These are phyloP conservation scores for Xylaria sp. DNA, from an alignment of 2,329 filamentous ascomycete species.

Conservation along the genomic window DNA sequence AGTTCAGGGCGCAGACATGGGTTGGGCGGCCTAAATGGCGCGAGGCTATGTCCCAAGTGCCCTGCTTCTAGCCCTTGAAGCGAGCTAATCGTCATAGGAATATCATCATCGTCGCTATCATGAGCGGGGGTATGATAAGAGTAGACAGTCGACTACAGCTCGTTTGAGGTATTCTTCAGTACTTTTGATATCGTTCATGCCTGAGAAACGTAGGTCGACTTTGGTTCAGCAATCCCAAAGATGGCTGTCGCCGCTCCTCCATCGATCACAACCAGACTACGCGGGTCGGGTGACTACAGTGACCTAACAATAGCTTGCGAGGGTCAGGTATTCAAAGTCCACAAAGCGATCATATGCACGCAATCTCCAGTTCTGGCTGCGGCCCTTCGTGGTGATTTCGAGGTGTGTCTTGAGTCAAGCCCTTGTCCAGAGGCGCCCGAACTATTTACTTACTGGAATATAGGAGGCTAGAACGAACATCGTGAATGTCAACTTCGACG, in stretches of 20 bases:
- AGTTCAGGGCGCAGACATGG: neutral
- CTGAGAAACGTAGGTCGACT: too few species aligned
- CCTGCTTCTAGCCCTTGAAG: neutral
- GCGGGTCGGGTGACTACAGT: conserved; percentile 11
- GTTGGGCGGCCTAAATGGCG: neutral
- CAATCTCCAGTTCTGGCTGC: conserved; percentile 27
- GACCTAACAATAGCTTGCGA: conserved; percentile 24
- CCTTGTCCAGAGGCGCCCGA: neutral
- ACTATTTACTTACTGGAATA: neutral
- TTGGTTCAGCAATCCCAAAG: neutral
- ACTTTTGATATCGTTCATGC: neutral
- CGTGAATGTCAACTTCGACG: conserved; percentile 8
- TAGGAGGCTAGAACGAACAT: conserved; percentile 11
- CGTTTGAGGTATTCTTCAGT: neutral
- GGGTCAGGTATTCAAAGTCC: conserved; percentile 28
- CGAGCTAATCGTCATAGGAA: neutral
- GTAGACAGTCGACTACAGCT: neutral
- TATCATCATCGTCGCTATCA: neutral
- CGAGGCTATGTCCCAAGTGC: neutral
- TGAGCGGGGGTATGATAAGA: neutral
- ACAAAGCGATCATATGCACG: conserved; percentile 29
- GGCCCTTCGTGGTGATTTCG: conserved; percentile 28
- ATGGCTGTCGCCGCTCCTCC: neutral
- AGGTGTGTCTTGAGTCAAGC: conserved; percentile 22
- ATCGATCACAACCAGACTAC: neutral